phyloP scores from a whole-genome alignment of 345 rosid genomes.

The Abelmoschus esculentus region DNA sequence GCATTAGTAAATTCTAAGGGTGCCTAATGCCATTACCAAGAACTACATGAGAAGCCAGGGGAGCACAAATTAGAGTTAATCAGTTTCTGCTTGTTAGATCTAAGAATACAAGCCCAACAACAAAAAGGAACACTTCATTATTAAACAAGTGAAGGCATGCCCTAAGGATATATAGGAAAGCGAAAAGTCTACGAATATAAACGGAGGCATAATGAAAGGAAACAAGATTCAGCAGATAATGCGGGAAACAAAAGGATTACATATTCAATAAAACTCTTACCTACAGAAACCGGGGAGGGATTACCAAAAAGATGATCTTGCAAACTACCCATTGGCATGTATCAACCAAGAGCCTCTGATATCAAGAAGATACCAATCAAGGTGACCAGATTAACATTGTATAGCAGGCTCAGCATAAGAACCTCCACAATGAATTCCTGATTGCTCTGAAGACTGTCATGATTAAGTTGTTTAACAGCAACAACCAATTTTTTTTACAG shows the following conservation, averaged over 20 bases:
- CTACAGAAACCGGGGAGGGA: background rate
- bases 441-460: slow-evolving; percentile 77
- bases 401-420: slow-evolving; percentile 87
- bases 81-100: background rate
- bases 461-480: slow-evolving; percentile 83
- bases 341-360: slow-evolving; percentile 92
- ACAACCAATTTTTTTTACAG: slow-evolving; percentile 47
- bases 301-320: slow-evolving; percentile 91
- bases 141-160: background rate
- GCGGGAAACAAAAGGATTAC: background rate
- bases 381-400: slow-evolving; percentile 77
- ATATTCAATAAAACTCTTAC: background rate
- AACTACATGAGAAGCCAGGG: background rate
- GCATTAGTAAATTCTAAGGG: no score
- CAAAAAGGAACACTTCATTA: background rate
- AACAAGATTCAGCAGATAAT: background rate
- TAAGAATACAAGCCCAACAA: background rate
- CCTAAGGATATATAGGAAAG: background rate
- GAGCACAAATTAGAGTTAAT: background rate
- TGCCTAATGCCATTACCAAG: background rate
- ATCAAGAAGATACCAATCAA: slow-evolving; percentile 89
- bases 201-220: background rate
- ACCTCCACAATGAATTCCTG: slow-evolving; percentile 93
- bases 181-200: background rate
- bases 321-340: slow-evolving; percentile 87